Base-by-base conservation (phyloP, 192 early-diverging fungal species). In the Cetraspora pellucida region DNA sequence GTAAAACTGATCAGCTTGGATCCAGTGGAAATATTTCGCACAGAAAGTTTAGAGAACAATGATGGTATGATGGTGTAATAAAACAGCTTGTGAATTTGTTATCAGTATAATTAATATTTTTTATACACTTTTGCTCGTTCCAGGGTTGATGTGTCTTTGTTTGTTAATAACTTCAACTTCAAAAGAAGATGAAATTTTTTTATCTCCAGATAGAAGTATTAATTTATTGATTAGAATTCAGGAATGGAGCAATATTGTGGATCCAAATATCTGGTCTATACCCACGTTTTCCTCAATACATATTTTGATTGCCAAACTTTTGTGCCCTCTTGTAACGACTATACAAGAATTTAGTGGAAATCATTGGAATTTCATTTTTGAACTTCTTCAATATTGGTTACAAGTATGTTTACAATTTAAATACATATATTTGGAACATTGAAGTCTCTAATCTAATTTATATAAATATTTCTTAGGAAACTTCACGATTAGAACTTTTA, bases 361-460 rank as follows among this genome's bases (percentile, higher is more conserved):
- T 11, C 83, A 87, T 63, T 89, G 87, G 87, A 74, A 83, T 1
- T 76, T 82, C 27, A 77, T 84, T 54, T 64, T 84, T 16, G 58
- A 75, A 1, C 64, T 46, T 9, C 47, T 68, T 10, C 64, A 69
- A 45, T 46, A 79, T 44, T 84, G 81, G 79, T 19, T 82, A n/a
- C 43, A 69, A 25, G 80, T 81, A 81, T 60, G n/a, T 43, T 64
- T 63, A 45, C 13, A 19, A 54, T 54, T 54, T 54, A 14, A 19
- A 54, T 54, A 3, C 19, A 54, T 19, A 19, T 54, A 10, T 54
- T 7, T 37, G 37, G 4, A 37, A 37, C 7, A 6, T 7, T 37
- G 37, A 60, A 28, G 14, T 30, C 27, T 10, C 14, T 30, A 16
- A 28, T 61, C 27, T 61, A 28, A 21, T 13, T 23, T 21, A 21